Evolutionary conservation across 345 rosid genomes (phyloP).

Genomic region (Kandelia obovata): DNA sequence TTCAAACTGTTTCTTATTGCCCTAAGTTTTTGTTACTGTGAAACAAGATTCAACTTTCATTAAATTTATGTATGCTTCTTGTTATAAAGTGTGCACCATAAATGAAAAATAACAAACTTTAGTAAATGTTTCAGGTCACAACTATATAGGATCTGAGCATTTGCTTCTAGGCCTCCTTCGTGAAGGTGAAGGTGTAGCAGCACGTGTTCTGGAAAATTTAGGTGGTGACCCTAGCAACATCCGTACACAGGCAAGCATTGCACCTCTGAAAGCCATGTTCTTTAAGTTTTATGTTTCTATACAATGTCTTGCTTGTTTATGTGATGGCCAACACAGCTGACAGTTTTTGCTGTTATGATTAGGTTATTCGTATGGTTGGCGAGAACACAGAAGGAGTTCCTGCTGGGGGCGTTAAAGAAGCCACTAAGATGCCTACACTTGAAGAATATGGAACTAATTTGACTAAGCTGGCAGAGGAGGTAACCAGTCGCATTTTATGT

Average conservation of each 20-base stretch:
- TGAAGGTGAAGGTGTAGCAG: constrained; percentile 99
- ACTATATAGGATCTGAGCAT: constrained; percentile 98
- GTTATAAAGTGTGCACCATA: no score
- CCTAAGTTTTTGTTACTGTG: not conserved
- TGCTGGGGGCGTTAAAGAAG: constrained; percentile 69
- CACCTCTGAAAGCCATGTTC: not conserved
- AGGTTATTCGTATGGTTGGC: constrained; percentile 99
- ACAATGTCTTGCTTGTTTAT: not conserved
- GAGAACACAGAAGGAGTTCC: constrained; percentile 84
- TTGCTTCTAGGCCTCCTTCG: constrained; percentile 94
- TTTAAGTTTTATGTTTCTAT: not conserved
- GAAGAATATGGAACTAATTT: constrained; percentile 99
- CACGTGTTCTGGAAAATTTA: constrained; percentile 94
- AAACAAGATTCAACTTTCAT: not conserved
- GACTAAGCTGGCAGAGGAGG: constrained; percentile 98
- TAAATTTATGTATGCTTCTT: not conserved
- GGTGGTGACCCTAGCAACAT: constrained; percentile 92
- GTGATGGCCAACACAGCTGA: not conserved
- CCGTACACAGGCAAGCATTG: constrained; percentile 73
- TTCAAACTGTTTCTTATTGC: not conserved
- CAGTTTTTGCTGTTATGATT: constrained; percentile 16
- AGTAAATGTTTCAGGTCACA: constrained; percentile 61
- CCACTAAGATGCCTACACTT: constrained; percentile 93
- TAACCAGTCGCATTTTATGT: constrained; percentile 14
- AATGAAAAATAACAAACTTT: not conserved